Evolutionary conservation across 2,329 filamentous ascomycete genomes (phyloP), one percentile per base, ranked within the genome.

Genomic region (Plenodomus lindquistii): DNA sequence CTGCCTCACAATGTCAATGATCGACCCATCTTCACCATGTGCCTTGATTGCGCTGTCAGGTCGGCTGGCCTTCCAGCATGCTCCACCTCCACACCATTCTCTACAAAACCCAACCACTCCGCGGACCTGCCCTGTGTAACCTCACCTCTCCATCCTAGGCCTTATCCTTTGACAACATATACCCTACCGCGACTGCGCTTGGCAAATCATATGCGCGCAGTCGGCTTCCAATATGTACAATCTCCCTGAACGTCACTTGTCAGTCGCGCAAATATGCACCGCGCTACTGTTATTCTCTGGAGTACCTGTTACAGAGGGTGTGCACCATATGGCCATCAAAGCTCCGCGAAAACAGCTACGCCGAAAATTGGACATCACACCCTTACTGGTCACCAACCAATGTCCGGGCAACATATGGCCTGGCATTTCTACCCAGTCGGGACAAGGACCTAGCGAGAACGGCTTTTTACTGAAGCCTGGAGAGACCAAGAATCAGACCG

Each of bases 321-420:
- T 65, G 8, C 66, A 71, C 27, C 69, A 72, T 44, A 72, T 72
- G 69, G 45, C 57, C 2, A 40, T 40, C 13, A 67, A 62, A 41
- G 62, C 67, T 19, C 68, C 67, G 9, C 62, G 54, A 37, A 66
- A 58, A 45, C 21, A 59, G 19, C 44, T 63, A n/a, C 62, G 60
- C 24, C 57, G 69, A 43, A 71, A 72, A 54, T 45, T 66, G 39
- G 61, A 69, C 39, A 66, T 69, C 20, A 71, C 67, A 1, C 86
- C 87, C 6, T 74, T 94, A 20, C 76, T 84, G 6, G 77, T 94
- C 46, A 86, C 84, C 49, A 95, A 93, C 73, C 79, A 80, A 46
- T 95, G 90, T 63, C 76, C 78, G 9, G 81, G 87, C 17, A 84
- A 81, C 0, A 84, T 94, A 54, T 93, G 87, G 81, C 89, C 90